A percentile compares a stretch with the other conserved stretches of the same genome.
Evolutionary conservation across 2,329 filamentous ascomycete species (phyloP).

Genomic region (Stromatinia cepivora): DNA sequence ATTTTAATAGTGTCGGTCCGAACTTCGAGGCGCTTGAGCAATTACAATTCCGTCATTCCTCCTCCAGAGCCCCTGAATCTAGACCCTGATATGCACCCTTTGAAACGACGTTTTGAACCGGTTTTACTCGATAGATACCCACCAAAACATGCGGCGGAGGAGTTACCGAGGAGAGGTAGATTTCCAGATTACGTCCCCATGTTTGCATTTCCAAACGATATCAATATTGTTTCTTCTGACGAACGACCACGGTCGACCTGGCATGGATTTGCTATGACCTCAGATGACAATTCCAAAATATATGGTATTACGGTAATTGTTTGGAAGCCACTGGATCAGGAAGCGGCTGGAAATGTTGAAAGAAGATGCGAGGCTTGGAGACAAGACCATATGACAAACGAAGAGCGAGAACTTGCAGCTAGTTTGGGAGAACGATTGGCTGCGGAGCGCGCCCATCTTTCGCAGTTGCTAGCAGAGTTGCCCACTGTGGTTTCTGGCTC

Average conservation of each 20-base stretch:
- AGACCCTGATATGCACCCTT: slow-evolving; percentile 90
- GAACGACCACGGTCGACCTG: slow-evolving; percentile 85
- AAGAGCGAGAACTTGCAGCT: slow-evolving; percentile 87
- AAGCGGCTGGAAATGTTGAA: slow-evolving; percentile 81
- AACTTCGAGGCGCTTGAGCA: slow-evolving; percentile 86
- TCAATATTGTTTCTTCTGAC: slow-evolving; percentile 25
- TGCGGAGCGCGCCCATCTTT: slow-evolving; percentile 83
- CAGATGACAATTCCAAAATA: slow-evolving; percentile 84
- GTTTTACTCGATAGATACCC: slow-evolving; percentile 95
- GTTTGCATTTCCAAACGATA: slow-evolving; percentile 26
- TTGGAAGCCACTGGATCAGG: slow-evolving; percentile 83
- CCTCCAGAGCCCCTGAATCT: slow-evolving; percentile 86
- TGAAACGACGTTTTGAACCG: slow-evolving; percentile 91
- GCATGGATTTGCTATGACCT: slow-evolving; percentile 99
- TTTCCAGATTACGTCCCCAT: slow-evolving; percentile 93
- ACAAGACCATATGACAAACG: slow-evolving; percentile 83
- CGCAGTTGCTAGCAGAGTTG: slow-evolving; percentile 79
- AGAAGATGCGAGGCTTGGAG: slow-evolving; percentile 80
- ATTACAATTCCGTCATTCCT: slow-evolving; percentile 98
- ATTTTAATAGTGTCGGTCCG: slow-evolving; percentile 61
- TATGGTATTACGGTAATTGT: slow-evolving; percentile 90
- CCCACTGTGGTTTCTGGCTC: slow-evolving; percentile 80
- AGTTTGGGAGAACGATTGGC: slow-evolving; percentile 88
- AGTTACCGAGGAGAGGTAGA: slow-evolving; percentile 73
- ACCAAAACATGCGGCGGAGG: slow-evolving; percentile 76